These are phyloP conservation scores for Leccinum arenicola DNA, from an alignment of 768 basidiomycete species.

Conservation along the genomic window DNA sequence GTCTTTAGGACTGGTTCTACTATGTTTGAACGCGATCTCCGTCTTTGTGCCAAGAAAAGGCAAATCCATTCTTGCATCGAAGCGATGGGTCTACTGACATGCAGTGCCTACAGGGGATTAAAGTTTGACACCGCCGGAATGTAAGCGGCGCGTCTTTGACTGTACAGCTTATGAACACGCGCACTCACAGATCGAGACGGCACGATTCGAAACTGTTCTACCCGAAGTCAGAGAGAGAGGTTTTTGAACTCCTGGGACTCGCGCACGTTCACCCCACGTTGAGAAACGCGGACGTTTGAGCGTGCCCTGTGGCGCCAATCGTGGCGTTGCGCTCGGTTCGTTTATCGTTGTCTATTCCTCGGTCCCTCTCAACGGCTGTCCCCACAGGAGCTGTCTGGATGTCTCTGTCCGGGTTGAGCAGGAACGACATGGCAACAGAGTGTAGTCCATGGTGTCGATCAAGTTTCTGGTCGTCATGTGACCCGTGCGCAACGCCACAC, in stretches of 20 bases:
- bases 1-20: slow-evolving; percentile 74
- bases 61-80: slow-evolving; percentile 22
- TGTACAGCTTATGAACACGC: background rate
- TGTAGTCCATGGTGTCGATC: background rate
- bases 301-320: slow-evolving; percentile 8
- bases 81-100: background rate
- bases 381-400: background rate
- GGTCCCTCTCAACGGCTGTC: background rate
- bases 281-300: slow-evolving; percentile 68
- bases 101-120: slow-evolving; percentile 49
- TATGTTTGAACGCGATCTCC: slow-evolving; percentile 86
- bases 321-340: background rate
- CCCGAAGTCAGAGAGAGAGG: slow-evolving; percentile 66
- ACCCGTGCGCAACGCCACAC: background rate
- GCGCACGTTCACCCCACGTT: slow-evolving; percentile 67
- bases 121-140: slow-evolving; percentile 85
- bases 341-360: background rate
- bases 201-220: slow-evolving; percentile 59
- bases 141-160: slow-evolving; percentile 38
- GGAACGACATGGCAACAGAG: background rate
- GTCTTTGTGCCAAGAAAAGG: slow-evolving; percentile 70
- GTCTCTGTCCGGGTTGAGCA: background rate
- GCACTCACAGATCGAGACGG: slow-evolving; percentile 42
- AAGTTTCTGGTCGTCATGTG: background rate
- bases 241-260: slow-evolving; percentile 68